phyloP scores from a whole-genome alignment of 352 stramenopile species.

The Pythium aquatile region DNA sequence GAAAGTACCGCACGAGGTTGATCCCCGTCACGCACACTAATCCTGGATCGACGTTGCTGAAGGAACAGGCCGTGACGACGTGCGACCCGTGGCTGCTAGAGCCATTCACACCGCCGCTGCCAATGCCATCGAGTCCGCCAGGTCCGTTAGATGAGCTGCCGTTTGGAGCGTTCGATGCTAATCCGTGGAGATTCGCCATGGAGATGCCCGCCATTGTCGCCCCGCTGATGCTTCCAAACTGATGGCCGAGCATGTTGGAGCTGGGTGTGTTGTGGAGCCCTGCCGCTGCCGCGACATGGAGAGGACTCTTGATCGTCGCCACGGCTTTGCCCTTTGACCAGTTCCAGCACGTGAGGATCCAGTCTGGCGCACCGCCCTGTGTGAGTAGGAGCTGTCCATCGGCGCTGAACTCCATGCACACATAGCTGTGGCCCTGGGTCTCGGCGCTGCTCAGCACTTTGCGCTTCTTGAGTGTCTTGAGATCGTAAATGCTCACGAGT shows the following conservation, averaged over 20 bases:
- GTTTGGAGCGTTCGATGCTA: slow-evolving; percentile 3
- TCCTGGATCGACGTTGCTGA: slow-evolving; percentile 87
- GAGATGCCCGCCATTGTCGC: slow-evolving; percentile 26
- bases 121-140: slow-evolving; percentile 6
- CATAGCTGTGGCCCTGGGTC: slow-evolving; percentile 55
- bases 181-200: slow-evolving; percentile 26
- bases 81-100: slow-evolving; percentile 9
- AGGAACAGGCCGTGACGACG: slow-evolving; percentile 77
- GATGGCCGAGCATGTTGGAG: slow-evolving; percentile 40
- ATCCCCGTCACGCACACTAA: slow-evolving; percentile 84
- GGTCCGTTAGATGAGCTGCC: not conserved
- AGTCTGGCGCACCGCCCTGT: slow-evolving; percentile 81
- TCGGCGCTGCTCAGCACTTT: slow-evolving; percentile 86
- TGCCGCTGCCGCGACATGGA: slow-evolving; percentile 38
- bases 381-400: slow-evolving; percentile 91
- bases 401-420: slow-evolving; percentile 87
- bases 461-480: slow-evolving; percentile 47
- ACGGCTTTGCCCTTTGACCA: slow-evolving; percentile 91
- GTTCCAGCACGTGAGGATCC: slow-evolving; percentile 91
- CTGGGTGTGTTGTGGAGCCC: slow-evolving; percentile 40
- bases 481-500: slow-evolving; percentile 26
- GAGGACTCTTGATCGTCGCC: slow-evolving; percentile 65
- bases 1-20: slow-evolving; percentile 88
- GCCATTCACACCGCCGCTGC: not conserved
- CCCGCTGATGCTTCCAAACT: slow-evolving; percentile 33